Evolutionary conservation across 768 basidiomycete species (phyloP).

Genomic region (Lactifluus hygrophoroides): DNA sequence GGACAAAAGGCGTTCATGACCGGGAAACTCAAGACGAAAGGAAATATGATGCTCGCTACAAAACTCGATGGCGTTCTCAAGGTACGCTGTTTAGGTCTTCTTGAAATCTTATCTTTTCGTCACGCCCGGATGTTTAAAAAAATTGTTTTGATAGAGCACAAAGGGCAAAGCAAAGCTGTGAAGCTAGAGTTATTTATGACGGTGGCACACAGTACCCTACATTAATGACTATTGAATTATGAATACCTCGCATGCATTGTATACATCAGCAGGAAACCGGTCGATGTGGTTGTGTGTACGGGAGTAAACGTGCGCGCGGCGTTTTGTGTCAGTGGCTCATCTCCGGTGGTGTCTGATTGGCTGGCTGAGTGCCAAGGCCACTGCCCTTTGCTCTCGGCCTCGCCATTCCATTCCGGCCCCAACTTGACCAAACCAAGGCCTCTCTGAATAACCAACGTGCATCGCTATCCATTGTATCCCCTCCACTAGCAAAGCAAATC

Average conservation of each 20-base stretch:
- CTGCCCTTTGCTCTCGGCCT: background rate
- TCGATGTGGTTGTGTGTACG: background rate
- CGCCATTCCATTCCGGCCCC: background rate
- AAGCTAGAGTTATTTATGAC: background rate
- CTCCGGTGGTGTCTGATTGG: background rate
- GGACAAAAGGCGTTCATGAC: conserved; percentile 97
- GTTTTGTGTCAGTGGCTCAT: no score
- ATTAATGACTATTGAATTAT: background rate
- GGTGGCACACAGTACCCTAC: background rate
- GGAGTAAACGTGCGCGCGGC: no score
- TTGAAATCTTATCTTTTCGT: background rate
- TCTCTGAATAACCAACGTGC: background rate
- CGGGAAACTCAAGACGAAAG: conserved; percentile 85
- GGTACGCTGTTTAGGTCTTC: conserved; percentile 36
- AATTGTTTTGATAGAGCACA: conserved; percentile 1
- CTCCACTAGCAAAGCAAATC: background rate
- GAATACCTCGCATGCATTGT: background rate
- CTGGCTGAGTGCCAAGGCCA: background rate
- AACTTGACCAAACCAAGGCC: background rate
- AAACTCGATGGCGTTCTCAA: conserved; percentile 81
- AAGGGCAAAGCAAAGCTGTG: conserved; percentile 19
- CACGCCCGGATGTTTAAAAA: background rate
- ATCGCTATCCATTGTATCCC: no score
- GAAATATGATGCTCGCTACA: conserved; percentile 90
- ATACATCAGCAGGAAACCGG: no score